Base-by-base conservation (phyloP, 108 stramenopile genomes). In the Nitzschia sp. region DNA sequence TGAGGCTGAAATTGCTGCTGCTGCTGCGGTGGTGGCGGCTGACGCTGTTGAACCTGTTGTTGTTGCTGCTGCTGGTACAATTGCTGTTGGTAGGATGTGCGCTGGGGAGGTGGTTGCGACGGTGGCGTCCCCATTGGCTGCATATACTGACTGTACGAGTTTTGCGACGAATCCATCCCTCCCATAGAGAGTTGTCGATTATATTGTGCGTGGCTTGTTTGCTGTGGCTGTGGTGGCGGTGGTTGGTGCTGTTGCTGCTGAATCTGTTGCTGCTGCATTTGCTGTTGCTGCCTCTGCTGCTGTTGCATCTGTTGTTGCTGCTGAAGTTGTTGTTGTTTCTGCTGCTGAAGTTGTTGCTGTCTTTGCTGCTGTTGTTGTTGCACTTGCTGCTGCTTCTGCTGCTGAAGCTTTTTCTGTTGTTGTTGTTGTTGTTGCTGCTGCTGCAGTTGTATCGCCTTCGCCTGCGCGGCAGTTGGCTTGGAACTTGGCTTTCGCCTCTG, bases 21-120 rank as follows among this genome's bases (percentile, higher is more conserved):
- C 48, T 66, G 64, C 23, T 48, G 46, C 46, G 46, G 25, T 36
- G 11, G 61, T 48, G 11, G 57, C 57, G 9, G 31, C 27, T 33
- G 30, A 21, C 21, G 60, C 29, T 54, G 66, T 58, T 66, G 66
- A 45, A 64, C 57, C 33, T 76, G 75, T 25, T 76, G 57, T 34
- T 76, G 30, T 51, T 48, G 47, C 21, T 34, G 36, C 54, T 26
- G 59, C 38, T 75, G 65, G 13, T 42, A 46, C 1, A 33, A 19
- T 42, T 53, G 62, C 46, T 70, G 68, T 47, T 64, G 63, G 19
- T 54, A 63, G 9, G 34, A 24, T 46, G 33, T 27, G 29, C 59
- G 64, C 26, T 51, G 62, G 19, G 59, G 73, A 28, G 33, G 61
- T 60, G 34, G 57, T 33, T 56, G 73, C 2, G 18, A 24, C 30